Evolutionary conservation across 176 grass and related monocot genomes (phyloP).

Genomic region (Typha latifolia): DNA sequence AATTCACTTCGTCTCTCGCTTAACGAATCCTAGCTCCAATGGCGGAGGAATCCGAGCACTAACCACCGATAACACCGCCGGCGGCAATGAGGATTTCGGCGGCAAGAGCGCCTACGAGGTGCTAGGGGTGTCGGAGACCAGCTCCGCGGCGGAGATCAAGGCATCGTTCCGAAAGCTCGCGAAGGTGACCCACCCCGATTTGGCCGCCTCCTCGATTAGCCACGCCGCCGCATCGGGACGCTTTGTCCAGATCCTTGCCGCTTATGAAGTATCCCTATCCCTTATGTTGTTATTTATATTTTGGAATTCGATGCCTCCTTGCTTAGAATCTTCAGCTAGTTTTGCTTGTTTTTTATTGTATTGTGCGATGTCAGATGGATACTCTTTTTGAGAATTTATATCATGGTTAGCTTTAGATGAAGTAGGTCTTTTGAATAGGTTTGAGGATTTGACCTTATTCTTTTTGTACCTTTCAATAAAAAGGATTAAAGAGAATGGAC

Average conservation of each 20-base stretch:
- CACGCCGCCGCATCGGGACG: conserved; percentile 29
- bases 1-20: background rate
- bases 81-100: conserved; percentile 17
- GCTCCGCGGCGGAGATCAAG: conserved; percentile 76
- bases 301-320: background rate
- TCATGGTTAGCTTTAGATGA: too few species aligned
- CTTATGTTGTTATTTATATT: background rate
- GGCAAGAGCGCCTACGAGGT: conserved; percentile 89
- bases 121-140: conserved; percentile 56
- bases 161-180: conserved; percentile 74
- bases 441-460: too few species aligned
- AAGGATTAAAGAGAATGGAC: too few species aligned
- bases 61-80: background rate
- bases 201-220: conserved; percentile 20
- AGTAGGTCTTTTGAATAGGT: too few species aligned
- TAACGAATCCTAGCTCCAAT: conserved; percentile 5
- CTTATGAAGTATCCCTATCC: conserved; percentile 55
- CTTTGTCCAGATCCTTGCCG: conserved; percentile 79
- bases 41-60: conserved; percentile 15
- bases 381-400: too few species aligned
- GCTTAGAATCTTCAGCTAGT: background rate
- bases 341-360: background rate
- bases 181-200: conserved; percentile 91
- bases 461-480: too few species aligned
- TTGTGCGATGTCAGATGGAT: background rate